Base-by-base conservation (phyloP, 2,329 filamentous ascomycete genomes). In the Ilyonectria sp. region DNA sequence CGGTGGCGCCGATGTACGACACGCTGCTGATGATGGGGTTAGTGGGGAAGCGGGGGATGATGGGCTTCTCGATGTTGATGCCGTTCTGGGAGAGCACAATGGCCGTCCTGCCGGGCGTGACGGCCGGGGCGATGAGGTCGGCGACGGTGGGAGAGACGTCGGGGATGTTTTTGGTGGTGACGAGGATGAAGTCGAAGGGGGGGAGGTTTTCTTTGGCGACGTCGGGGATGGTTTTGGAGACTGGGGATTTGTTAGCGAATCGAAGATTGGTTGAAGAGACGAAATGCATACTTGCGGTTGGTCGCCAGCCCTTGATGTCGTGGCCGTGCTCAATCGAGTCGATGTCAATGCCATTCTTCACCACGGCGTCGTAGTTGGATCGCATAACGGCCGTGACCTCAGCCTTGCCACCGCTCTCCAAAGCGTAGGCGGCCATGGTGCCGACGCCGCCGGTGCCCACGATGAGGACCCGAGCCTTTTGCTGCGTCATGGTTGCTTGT, bases 51-150 rank as follows among this genome's bases (percentile, higher is more conserved):
- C 78, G 76, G 1, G 74, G 63, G 19, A 87, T 74, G 21, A 91
- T 74, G 0, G 88, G 87, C 47, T 82, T 84, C 69, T 91, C 87
- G 68, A 91, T 91, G 71, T 90, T 89, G n/a, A 91, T 78, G 0
- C 89, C 89, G 72, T 91, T 91, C 68, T 91, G 89, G 6, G 89
- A 79, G 7, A 91, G 82, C 0, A 90, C 81, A 50, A 91, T 86
- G 31, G 82, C 82, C 0, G 88, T 90, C 26, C 84, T 79, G 2
- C 80, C 81, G 1, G 83, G 81, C 0, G 85, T 86, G 1, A 91
- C 78, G 2, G 87, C 87, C 0, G 87, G 86, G 0, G 76, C 73
- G 29, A 90, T 84, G 35, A 89, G 75, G 1, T 87, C 83, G 44
- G 81, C 73, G 0, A 87, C 77, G 0, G 79, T 81, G 0, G 89